These are phyloP conservation scores for Ceratobasidium sp. DNA, from an alignment of 1,284 basidiomycete genomes.

Conservation along the genomic window DNA sequence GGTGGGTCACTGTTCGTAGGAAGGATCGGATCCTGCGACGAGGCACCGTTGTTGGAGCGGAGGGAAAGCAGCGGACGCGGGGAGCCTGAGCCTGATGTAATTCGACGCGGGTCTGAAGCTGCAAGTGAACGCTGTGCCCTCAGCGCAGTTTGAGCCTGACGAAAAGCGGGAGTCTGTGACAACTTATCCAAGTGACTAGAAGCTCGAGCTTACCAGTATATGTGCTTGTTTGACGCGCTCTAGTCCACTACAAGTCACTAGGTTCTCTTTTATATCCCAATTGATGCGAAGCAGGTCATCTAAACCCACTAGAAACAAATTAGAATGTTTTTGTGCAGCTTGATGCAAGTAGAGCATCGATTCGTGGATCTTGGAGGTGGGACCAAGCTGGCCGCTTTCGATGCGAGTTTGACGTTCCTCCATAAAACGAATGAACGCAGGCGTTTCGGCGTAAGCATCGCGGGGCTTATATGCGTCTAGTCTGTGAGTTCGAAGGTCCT, in stretches of 20 bases:
- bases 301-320: not conserved
- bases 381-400: not conserved
- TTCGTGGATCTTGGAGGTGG: conserved; percentile 6
- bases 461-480: conserved; percentile 6
- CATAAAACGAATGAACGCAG: too few species aligned
- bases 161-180: too few species aligned
- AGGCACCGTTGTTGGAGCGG: too few species aligned
- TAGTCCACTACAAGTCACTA: not conserved
- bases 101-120: too few species aligned
- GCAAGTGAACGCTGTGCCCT: too few species aligned
- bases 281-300: conserved; percentile 3
- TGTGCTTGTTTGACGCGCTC: conserved; percentile 29
- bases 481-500: not conserved
- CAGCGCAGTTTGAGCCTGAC: too few species aligned
- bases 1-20: too few species aligned
- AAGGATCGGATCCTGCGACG: too few species aligned
- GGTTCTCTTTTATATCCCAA: conserved; percentile 28
- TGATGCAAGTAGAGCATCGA: conserved; percentile 8
- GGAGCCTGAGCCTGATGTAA: too few species aligned
- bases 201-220: conserved; percentile 1
- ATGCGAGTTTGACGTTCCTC: conserved; percentile 31
- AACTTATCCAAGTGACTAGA: too few species aligned
- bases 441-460: too few species aligned
- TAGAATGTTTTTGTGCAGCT: not conserved
- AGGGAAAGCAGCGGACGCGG: too few species aligned